Percentiles rank a stretch among this genome's conserved stretches.
Evolutionary conservation across 176 grass and related monocot species (phyloP).

Genomic region (Oryza longistaminata): DNA sequence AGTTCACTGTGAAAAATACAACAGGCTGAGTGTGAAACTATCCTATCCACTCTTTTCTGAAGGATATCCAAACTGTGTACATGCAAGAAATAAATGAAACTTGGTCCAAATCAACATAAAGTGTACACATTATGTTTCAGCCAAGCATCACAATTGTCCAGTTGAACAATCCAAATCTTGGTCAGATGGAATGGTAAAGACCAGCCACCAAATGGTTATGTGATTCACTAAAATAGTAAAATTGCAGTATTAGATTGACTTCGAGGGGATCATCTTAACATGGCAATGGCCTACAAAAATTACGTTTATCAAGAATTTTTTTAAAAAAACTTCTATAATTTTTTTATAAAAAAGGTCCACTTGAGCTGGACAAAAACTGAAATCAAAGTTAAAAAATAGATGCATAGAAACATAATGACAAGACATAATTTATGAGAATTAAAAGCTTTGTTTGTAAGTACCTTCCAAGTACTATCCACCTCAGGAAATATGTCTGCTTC

Average conservation of each 20-base stretch:
- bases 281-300: not conserved
- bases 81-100: too few species aligned
- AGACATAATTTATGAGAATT: not conserved
- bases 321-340: not conserved
- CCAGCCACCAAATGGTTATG: not conserved
- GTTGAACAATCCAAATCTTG: not conserved
- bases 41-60: not conserved
- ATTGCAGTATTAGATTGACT: not conserved
- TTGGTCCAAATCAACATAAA: too few species aligned
- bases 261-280: not conserved
- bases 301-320: not conserved
- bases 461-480: conserved; percentile 80
- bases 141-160: not conserved
- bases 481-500: conserved; percentile 73
- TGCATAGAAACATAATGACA: not conserved
- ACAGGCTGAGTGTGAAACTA: not conserved
- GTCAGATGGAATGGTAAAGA: not conserved
- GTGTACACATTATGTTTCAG: not conserved
- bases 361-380: not conserved
- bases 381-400: conserved; percentile 1
- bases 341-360: too few species aligned
- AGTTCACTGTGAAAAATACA: not conserved
- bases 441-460: conserved; percentile 22
- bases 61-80: not conserved
- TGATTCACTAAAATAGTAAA: not conserved